Conservation (phyloP, 305 asterid genomes). For the Fraxinus paxiana region DNA sequence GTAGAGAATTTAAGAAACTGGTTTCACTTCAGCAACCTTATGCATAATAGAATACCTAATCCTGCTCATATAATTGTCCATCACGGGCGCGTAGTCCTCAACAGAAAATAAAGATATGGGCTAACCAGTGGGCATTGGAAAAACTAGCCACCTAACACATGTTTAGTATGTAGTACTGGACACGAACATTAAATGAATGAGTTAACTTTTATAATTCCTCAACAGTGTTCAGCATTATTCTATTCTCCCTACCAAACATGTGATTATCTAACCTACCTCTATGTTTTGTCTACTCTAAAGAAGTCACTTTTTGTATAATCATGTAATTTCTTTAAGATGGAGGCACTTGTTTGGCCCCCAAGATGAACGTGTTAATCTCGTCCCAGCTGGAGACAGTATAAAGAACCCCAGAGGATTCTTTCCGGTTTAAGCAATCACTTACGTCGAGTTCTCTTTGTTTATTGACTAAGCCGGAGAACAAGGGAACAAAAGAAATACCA, state of each 20-base stretch:
- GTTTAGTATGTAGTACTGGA: neutral
- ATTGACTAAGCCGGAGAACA: conserved; percentile 49
- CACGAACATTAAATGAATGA: neutral
- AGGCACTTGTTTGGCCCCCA: conserved; percentile 31
- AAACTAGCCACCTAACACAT: neutral
- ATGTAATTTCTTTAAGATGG: neutral
- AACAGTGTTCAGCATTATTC: neutral
- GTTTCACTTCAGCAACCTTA: neutral
- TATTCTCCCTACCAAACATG: neutral
- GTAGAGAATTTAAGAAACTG: neutral
- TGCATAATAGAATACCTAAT: neutral
- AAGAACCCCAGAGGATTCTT: conserved; percentile 41
- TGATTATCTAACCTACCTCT: neutral
- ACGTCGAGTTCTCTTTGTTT: conserved; percentile 44
- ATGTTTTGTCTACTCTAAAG: neutral
- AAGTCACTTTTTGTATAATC: neutral
- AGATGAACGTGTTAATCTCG: conserved; percentile 50
- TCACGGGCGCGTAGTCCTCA: conserved; percentile 16
- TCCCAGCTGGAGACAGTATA: conserved; percentile 64
- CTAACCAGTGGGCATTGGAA: conserved; percentile 10
- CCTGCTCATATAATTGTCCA: conserved; percentile 7
- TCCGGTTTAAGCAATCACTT: conserved; percentile 25
- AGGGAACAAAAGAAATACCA: conserved; percentile 52
- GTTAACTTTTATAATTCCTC: neutral
- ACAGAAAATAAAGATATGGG: conserved; percentile 5